phyloP scores from a whole-genome alignment of 257 asterid species.

The Lithospermum erythrorhizon region DNA sequence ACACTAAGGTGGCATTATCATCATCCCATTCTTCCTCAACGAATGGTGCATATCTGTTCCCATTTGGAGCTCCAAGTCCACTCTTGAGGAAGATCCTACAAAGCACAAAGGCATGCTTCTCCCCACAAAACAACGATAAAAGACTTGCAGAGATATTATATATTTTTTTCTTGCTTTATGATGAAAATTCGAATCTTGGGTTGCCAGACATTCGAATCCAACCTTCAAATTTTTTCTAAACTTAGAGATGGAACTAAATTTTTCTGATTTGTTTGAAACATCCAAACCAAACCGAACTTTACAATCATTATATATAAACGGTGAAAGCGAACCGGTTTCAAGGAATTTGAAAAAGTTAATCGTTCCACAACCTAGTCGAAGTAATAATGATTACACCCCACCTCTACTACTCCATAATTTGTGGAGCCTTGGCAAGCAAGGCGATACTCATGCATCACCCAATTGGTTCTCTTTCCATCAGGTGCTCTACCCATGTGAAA shows the following conservation, averaged over 20 bases:
- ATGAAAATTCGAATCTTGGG: no score
- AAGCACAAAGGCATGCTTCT: constrained; percentile 86
- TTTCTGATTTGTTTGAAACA: no score
- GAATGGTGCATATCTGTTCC: constrained; percentile 90
- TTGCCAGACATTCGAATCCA: no score
- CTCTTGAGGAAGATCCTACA: constrained; percentile 95
- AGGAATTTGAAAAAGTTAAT: no score
- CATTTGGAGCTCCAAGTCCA: constrained; percentile 94
- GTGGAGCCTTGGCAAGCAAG: constrained; percentile 60
- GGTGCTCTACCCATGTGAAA: constrained; percentile 95
- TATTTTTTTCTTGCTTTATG: no score
- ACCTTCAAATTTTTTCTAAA: no score
- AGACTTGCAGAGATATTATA: constrained; percentile 22
- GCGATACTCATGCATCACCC: constrained; percentile 98
- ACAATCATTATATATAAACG: no score
- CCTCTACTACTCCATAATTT: constrained; percentile 74
- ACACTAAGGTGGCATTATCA: constrained; percentile 42
- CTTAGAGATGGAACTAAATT: no score
- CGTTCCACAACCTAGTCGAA: neutral
- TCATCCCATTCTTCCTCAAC: constrained; percentile 96
- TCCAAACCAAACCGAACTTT: no score
- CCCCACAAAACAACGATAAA: constrained; percentile 29
- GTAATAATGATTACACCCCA: constrained; percentile 12
- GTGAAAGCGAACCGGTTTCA: no score
- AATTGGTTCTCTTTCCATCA: constrained; percentile 83